A percentile compares a stretch with the other conserved stretches of the same genome.
Conservation (phyloP, 2,329 filamentous ascomycete genomes). For the Fusarium citri region DNA sequence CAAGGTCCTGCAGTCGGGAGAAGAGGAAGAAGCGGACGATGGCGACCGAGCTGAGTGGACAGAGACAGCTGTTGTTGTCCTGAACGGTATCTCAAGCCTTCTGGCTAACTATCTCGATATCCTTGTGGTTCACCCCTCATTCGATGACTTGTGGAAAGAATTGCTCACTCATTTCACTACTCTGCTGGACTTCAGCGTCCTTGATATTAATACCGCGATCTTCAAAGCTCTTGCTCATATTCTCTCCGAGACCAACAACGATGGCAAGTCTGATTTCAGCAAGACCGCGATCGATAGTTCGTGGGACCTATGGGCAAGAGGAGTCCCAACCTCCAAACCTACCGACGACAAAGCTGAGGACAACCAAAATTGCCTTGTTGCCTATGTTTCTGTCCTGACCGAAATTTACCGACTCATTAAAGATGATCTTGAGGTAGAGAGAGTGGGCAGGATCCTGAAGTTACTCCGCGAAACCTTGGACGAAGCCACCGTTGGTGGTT, state of each 20-base stretch:
- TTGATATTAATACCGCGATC: slow-evolving; percentile 78
- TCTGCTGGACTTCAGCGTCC: slow-evolving; percentile 70
- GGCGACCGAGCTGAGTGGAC: slow-evolving; percentile 71
- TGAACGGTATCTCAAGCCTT: slow-evolving; percentile 78
- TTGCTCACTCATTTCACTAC: slow-evolving; percentile 76
- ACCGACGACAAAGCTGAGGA: slow-evolving; percentile 58
- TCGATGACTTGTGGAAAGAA: slow-evolving; percentile 80
- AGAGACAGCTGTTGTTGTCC: slow-evolving; percentile 79
- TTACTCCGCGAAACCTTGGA: slow-evolving; percentile 79
- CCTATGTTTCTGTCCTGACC: slow-evolving; percentile 81
- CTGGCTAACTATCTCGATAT: slow-evolving; percentile 81
- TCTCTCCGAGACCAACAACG: slow-evolving; percentile 63
- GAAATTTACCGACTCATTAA: slow-evolving; percentile 83
- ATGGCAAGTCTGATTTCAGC: slow-evolving; percentile 58
- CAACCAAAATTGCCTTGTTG: slow-evolving; percentile 85
- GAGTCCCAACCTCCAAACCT: slow-evolving; percentile 64
- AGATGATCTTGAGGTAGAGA: slow-evolving; percentile 69
- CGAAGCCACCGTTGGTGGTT: slow-evolving; percentile 73
- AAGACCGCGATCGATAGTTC: slow-evolving; percentile 68
- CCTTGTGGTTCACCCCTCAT: slow-evolving; percentile 73
- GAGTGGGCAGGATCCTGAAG: slow-evolving; percentile 74
- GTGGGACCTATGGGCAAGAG: slow-evolving; percentile 77
- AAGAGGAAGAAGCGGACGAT: slow-evolving; percentile 55
- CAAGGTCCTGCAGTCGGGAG: slow-evolving; percentile 52
- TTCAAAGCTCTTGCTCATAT: slow-evolving; percentile 76